These are phyloP conservation scores for Trichoderma lentiforme DNA, from an alignment of 2,329 filamentous ascomycete species.

Conservation along the genomic window DNA sequence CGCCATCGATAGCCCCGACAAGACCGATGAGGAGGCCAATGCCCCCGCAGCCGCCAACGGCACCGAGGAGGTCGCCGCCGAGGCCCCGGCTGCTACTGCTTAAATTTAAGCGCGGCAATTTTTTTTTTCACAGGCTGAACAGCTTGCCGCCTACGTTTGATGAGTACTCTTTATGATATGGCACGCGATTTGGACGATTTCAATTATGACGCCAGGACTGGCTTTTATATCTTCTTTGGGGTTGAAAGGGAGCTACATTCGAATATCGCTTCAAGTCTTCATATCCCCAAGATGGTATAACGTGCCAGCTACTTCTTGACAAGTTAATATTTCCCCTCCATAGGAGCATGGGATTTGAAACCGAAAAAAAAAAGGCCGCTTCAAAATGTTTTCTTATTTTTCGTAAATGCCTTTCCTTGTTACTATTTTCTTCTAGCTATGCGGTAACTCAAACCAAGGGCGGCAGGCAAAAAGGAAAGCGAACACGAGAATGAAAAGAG, in stretches of 20 bases:
- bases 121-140: conserved; percentile 27
- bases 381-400: conserved; percentile 31
- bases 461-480: conserved; percentile 31
- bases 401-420: conserved; percentile 34
- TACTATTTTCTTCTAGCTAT: conserved; percentile 35
- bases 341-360: conserved; percentile 28
- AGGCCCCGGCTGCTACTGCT: conserved; percentile 29
- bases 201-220: conserved; percentile 34
- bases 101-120: conserved; percentile 28
- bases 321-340: conserved; percentile 31
- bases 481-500: conserved; percentile 34
- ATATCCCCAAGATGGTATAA: conserved; percentile 28
- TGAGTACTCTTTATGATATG: conserved; percentile 39
- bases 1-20: conserved; percentile 98
- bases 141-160: conserved; percentile 27
- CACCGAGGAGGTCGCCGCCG: conserved; percentile 35
- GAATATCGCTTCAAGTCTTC: conserved; percentile 27
- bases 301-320: conserved; percentile 29
- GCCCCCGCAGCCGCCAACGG: conserved; percentile 46
- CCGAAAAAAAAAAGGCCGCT: conserved; percentile 24
- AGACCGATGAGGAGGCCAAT: conserved; percentile 82
- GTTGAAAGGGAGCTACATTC: conserved; percentile 27
- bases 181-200: conserved; percentile 40
- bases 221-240: conserved; percentile 27
- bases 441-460: conserved; percentile 35